Evolutionary conservation across 805 yeast species (phyloP).

Genomic region (Yamadazyma endophytica): DNA sequence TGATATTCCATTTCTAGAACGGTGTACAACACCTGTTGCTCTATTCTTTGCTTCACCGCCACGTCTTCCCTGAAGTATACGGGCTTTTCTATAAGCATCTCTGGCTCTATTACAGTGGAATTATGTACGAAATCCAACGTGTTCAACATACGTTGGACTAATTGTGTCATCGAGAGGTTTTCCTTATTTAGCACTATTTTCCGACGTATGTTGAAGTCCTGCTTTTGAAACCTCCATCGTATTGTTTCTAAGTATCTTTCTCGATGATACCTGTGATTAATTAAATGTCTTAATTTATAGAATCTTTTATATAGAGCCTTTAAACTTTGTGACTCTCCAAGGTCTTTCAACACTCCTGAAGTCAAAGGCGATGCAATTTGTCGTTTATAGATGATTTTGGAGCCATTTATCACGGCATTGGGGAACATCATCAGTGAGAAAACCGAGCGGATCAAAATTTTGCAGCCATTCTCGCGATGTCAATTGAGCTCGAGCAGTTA

Average conservation of each 20-base stretch:
- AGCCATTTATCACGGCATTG: background rate
- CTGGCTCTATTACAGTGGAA: slow-evolving; percentile 19
- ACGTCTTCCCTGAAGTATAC: slow-evolving; percentile 16
- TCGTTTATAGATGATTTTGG: background rate
- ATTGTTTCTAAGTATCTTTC: slow-evolving; percentile 19
- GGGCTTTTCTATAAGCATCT: slow-evolving; percentile 6
- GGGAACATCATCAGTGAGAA: background rate
- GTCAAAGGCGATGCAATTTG: slow-evolving; percentile 12
- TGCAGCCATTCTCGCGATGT: too few relatives aligned
- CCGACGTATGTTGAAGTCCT: slow-evolving; percentile 15
- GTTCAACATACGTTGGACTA: slow-evolving; percentile 19
- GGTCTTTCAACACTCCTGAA: too few relatives aligned
- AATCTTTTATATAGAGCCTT: slow-evolving; percentile 30
- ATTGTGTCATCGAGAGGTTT: slow-evolving; percentile 3
- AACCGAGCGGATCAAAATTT: too few relatives aligned
- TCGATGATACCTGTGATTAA: too few relatives aligned
- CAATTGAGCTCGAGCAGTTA: background rate
- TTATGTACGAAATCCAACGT: slow-evolving; percentile 29
- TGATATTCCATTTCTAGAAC: slow-evolving; percentile 19
- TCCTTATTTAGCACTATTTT: slow-evolving; percentile 9
- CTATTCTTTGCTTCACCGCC: slow-evolving; percentile 14
- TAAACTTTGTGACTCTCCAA: too few relatives aligned
- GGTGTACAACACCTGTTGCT: slow-evolving; percentile 19
- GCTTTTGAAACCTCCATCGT: slow-evolving; percentile 22
- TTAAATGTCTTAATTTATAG: slow-evolving; percentile 21